Base-by-base conservation (phyloP, 768 basidiomycete genomes). In the Lentinula sp. region DNA sequence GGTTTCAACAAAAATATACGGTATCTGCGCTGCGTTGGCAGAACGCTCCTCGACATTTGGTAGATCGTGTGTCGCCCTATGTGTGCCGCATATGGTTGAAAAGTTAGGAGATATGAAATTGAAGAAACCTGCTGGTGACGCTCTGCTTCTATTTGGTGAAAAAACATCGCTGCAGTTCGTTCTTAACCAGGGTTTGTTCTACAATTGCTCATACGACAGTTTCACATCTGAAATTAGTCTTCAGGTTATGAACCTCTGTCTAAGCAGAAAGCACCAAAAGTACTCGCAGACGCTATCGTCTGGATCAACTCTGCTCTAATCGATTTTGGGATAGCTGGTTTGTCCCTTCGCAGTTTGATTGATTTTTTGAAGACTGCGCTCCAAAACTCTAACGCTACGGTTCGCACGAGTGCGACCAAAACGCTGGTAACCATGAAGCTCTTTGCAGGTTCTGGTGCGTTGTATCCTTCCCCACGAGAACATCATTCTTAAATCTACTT, bases 181-280 rank as follows among this genome's bases (percentile, higher is more conserved):
- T 18, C 82, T 99, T 2, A 84, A 84, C 62, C 95, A 96, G 81
- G 91, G 97, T 95, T 66, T 56, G 82, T 69, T 21, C 57, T 48
- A 48, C 4, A 28, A 32, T 46, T 23, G 4, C 57, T 40, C 32
- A 43, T 15, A 37, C 11, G 40, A 21, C 2, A 21, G 23, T 34
- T 42, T 52, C 23, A 31, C 6, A 52, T 28, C 39, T 54, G 57
- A 48, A 28, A 65, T 52, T 46, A 39, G 53, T 61, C 63, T 53
- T 37, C 50, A 97, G 97, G 87, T 0, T 99, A 97, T 69, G 97
- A 98, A 23, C 90, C 96, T 0, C 75, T 99, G 67, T 84, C 84
- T 32, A 97, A 95, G 73, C 94, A 95, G 71, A 99, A 99, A 71
- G 96, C 97, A 3, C 96, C 97, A 0, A 99, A 98, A 74, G 93